A percentile compares a stretch with the other conserved stretches of the same genome.
phyloP scores from a whole-genome alignment of 2,329 filamentous ascomycete species.

The Aspergillus eucalypticola region DNA sequence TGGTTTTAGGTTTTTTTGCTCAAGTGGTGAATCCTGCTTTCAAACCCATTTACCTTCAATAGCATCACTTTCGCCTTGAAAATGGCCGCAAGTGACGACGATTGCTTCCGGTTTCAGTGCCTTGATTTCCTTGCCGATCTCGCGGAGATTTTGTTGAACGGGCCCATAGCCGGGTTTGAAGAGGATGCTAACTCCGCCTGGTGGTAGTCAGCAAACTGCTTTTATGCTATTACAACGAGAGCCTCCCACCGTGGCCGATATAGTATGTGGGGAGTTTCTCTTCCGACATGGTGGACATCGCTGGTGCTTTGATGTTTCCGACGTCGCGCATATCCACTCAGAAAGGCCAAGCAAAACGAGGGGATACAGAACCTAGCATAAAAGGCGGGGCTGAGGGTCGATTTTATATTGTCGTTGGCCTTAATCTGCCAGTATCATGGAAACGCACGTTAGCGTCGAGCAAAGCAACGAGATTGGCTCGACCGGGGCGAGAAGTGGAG shows the following conservation, averaged over 20 bases:
- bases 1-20: not conserved
- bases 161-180: conserved; percentile 4
- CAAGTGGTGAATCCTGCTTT: not conserved
- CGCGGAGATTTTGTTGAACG: not conserved
- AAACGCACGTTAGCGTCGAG: not conserved
- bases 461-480: not conserved
- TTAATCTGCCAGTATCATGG: not conserved
- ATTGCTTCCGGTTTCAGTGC: not conserved
- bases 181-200: conserved; percentile 1
- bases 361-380: not conserved
- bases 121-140: conserved; percentile 2
- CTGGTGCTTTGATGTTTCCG: not conserved
- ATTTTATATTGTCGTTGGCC: not conserved
- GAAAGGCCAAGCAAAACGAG: not conserved
- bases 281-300: not conserved
- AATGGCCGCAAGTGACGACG: not conserved
- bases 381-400: not conserved
- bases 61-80: not conserved
- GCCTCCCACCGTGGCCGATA: not conserved
- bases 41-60: not conserved
- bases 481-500: not conserved
- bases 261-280: conserved; percentile 2
- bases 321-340: not conserved
- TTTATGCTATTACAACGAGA: too few relatives aligned
- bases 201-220: not conserved